Conservation (phyloP, 1,139 yeast genomes). For the Scheffersomyces segobiensis region DNA sequence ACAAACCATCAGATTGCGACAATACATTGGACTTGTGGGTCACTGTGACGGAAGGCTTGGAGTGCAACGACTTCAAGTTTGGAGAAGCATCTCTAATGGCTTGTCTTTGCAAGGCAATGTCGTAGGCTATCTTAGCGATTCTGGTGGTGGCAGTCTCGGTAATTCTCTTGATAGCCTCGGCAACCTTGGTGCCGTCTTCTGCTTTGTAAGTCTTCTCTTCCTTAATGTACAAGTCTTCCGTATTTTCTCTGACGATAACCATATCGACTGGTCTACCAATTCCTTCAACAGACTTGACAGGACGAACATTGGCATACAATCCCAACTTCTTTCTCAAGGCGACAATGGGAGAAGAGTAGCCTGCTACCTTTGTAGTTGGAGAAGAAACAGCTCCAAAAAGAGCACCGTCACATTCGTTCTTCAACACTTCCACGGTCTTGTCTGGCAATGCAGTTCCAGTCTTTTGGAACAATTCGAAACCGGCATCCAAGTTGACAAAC, state of each 20-base stretch:
- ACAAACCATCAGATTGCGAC: constrained; percentile 89
- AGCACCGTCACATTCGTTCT: constrained; percentile 91
- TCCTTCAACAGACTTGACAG: constrained; percentile 89
- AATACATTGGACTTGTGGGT: constrained; percentile 96
- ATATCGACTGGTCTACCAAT: constrained; percentile 87
- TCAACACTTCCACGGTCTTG: constrained; percentile 78
- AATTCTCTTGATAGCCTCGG: constrained; percentile 97
- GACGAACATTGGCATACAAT: constrained; percentile 94
- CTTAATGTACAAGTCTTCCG: constrained; percentile 94
- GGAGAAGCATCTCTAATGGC: constrained; percentile 65
- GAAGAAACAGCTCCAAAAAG: constrained; percentile 96
- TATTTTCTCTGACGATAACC: constrained; percentile 97
- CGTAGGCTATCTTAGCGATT: constrained; percentile 89
- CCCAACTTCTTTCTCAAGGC: constrained; percentile 95
- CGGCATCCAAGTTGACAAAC: constrained; percentile 87
- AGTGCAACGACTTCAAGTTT: constrained; percentile 39
- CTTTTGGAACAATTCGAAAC: constrained; percentile 86
- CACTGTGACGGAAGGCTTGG: constrained; percentile 75
- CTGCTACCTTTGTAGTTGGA: constrained; percentile 90
- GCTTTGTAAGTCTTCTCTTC: constrained; percentile 77
- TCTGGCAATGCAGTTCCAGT: constrained; percentile 97
- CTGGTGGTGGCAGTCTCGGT: constrained; percentile 81
- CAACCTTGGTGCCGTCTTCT: constrained; percentile 73
- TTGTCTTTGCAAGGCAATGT: constrained; percentile 90
- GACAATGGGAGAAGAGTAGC: constrained; percentile 97